Base-by-base conservation (phyloP, 208 protist genomes). In the Crithidia bombi region DNA sequence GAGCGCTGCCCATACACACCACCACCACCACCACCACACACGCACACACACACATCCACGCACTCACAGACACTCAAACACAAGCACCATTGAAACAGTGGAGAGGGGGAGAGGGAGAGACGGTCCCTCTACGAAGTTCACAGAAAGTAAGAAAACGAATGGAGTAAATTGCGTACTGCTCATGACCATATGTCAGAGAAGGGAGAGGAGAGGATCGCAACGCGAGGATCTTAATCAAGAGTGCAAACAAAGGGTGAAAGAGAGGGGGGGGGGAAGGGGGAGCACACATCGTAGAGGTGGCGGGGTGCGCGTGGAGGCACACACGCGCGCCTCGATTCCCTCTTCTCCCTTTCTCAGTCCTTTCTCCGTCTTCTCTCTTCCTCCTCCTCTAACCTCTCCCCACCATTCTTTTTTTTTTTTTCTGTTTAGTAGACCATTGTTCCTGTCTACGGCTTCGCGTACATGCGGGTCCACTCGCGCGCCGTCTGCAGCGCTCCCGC, bases 391-490 rank as follows among this genome's bases (percentile, higher is more conserved):
- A n/a, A n/a, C n/a, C n/a, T n/a, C n/a, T n/a, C n/a, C 33, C 21
- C 41, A 57, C 35, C 52, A 4, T 32, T 61, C 23, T 28, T 70
- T 50, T 65, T 54, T 46, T 65, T 72, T 63, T 61, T 72, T 55
- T 54, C 69, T 70, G 25, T 65, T 70, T 39, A 33, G 19, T 6
- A 52, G 49, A 58, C 46, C 59, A 38, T 19, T 52, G 12, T n/a
- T n/a, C n/a, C n/a, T n/a, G n/a, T 52, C 23, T 77, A 87, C 78
- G 61, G 52, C 51, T 67, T 59, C 10, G 91, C 91, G 63, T 92
- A 96, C 68, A 75, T 83, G 44, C 69, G 81, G 26, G 91, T 96
- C 91, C 91, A 96, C 64, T 93, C 82, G 21, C 86, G 69, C 26
- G 91, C 91, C 0, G 85, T 91, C 62, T 77, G 51, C 57, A 93